Conservation (phyloP, 306 rosid genomes). For the Vigna radiata region DNA sequence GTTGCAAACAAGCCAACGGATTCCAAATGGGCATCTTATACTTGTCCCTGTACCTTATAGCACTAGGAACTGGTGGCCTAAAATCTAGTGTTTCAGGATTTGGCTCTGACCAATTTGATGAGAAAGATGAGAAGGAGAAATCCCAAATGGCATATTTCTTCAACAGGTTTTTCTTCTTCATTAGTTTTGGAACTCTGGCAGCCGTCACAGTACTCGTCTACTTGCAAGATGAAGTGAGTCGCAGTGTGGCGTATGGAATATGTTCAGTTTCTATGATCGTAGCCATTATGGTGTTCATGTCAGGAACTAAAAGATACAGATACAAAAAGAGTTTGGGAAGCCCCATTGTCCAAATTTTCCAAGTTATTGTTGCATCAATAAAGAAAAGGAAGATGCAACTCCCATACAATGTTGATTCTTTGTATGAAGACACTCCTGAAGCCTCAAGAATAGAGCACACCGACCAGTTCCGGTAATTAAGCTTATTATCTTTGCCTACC, state of each 20-base stretch:
- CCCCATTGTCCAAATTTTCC: constrained; percentile 84
- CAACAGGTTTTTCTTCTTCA: constrained; percentile 80
- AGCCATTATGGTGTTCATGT: constrained; percentile 61
- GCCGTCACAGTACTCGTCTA: constrained; percentile 95
- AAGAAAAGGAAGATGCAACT: constrained; percentile 70
- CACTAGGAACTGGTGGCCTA: constrained; percentile 87
- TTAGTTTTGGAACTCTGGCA: constrained; percentile 77
- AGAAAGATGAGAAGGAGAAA: constrained; percentile 83
- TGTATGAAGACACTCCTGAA: constrained; percentile 77
- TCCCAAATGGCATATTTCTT: constrained; percentile 86
- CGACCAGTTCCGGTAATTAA: constrained; percentile 65
- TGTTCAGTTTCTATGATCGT: constrained; percentile 71
- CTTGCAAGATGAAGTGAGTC: constrained; percentile 81
- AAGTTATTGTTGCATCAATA: constrained; percentile 69
- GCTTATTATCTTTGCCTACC: constrained; percentile 28
- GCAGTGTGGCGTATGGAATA: constrained; percentile 86
- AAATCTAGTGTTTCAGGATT: constrained; percentile 97
- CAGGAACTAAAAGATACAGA: constrained; percentile 72
- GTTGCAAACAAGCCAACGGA: constrained; percentile 70
- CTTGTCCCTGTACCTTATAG: constrained; percentile 72
- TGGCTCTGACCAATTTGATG: constrained; percentile 91
- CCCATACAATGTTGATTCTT: constrained; percentile 49
- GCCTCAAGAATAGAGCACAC: constrained; percentile 68
- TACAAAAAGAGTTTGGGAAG: constrained; percentile 81
- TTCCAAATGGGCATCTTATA: constrained; percentile 84